These are phyloP conservation scores for Acacia pycnantha DNA, from an alignment of 331 rosid species.

Conservation along the genomic window DNA sequence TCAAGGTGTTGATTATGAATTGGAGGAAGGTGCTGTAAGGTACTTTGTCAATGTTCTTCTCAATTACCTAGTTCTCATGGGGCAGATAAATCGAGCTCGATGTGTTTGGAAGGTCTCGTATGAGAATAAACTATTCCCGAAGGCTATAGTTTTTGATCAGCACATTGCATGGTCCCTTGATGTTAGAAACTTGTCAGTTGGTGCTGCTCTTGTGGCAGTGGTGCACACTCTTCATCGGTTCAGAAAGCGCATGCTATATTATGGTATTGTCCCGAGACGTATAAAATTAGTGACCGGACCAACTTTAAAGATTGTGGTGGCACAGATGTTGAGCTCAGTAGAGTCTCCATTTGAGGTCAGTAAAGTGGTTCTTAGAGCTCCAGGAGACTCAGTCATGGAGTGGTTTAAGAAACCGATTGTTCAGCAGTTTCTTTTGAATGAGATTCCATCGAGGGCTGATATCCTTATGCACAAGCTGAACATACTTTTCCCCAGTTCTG, in stretches of 20 bases:
- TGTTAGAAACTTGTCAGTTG: conserved; percentile 86
- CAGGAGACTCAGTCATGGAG: conserved; percentile 91
- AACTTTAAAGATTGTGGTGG: conserved; percentile 80
- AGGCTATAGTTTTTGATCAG: conserved; percentile 90
- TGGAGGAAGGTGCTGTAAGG: conserved; percentile 91
- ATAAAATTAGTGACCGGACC: conserved; percentile 88
- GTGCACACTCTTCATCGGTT: conserved; percentile 90
- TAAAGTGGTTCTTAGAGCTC: conserved; percentile 90
- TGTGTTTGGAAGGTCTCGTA: conserved; percentile 94
- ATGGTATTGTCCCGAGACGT: conserved; percentile 81
- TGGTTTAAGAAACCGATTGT: conserved; percentile 95
- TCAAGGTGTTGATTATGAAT: conserved; percentile 83
- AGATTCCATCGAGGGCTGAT: conserved; percentile 83
- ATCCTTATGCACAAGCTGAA: conserved; percentile 90
- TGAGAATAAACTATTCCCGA: conserved; percentile 94
- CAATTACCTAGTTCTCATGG: conserved; percentile 94
- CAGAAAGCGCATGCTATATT: conserved; percentile 91
- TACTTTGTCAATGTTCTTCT: conserved; percentile 92
- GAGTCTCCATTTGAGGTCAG: conserved; percentile 98
- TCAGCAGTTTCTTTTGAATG: conserved; percentile 92
- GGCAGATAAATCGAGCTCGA: conserved; percentile 88
- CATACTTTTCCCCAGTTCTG: conserved; percentile 93
- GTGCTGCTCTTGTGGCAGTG: conserved; percentile 82
- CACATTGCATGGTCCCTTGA: conserved; percentile 96
- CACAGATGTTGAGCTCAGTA: conserved; percentile 81